A percentile compares a stretch with the other conserved stretches of the same genome.
phyloP scores from a whole-genome alignment of 306 rosid species.

The Malus domestica region ASM211411v1 NC_041801.1:2446001-2446500 shows the following conservation, averaged over 20 bases:
- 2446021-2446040: conserved; percentile 62
- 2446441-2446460: conserved; percentile 24
- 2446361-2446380: background rate
- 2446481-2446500: conserved; percentile 99
- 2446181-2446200: too few relatives aligned
- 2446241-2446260: conserved; percentile 95
- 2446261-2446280: conserved; percentile 89
- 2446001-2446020: conserved; percentile 74
- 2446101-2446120: conserved; percentile 92
- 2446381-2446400: background rate
- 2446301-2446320: conserved; percentile 54
- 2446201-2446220: background rate
- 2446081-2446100: conserved; percentile 62
- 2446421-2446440: background rate
- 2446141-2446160: background rate
- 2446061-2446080: conserved; percentile 85
- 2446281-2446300: conserved; percentile 70
- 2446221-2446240: conserved; percentile 54
- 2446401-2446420: background rate
- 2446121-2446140: conserved; percentile 31
- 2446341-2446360: background rate
- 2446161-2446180: background rate
- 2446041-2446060: conserved; percentile 69
- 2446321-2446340: conserved; percentile 39
- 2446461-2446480: conserved; percentile 80